phyloP scores from a whole-genome alignment of 2,329 filamentous ascomycete species.

The Cordyceps javanica region DNA sequence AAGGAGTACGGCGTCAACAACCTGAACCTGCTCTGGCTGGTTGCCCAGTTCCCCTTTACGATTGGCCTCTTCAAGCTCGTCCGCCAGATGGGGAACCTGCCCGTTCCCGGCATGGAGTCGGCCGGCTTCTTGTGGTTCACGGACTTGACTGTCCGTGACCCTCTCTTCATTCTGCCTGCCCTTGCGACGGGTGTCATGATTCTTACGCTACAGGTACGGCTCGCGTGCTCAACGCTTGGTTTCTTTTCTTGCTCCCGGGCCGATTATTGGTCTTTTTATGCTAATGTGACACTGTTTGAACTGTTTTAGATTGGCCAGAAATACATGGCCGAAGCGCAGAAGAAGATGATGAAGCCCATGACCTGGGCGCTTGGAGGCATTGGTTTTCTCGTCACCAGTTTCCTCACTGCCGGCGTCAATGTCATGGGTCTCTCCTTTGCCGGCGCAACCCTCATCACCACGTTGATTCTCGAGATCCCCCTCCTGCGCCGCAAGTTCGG shows the following conservation, averaged over 20 bases:
- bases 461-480: conserved; percentile 31
- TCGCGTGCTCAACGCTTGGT: no score
- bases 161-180: conserved; percentile 67
- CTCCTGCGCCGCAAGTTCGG: conserved; percentile 31
- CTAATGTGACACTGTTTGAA: background rate
- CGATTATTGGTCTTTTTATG: background rate
- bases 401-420: conserved; percentile 43
- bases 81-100: conserved; percentile 66
- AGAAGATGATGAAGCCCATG: conserved; percentile 35
- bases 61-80: conserved; percentile 77
- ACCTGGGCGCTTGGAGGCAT: conserved; percentile 37
- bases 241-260: background rate
- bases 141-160: conserved; percentile 72
- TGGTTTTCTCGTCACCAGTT: conserved; percentile 39
- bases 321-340: conserved; percentile 19
- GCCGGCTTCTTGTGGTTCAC: conserved; percentile 72
- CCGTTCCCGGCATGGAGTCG: conserved; percentile 69
- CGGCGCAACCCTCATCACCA: conserved; percentile 30
- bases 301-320: conserved; percentile 29
- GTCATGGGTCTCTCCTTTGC: conserved; percentile 40
- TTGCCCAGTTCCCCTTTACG: conserved; percentile 57
- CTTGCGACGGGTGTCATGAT: conserved; percentile 51
- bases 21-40: conserved; percentile 30
- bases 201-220: conserved; percentile 48
- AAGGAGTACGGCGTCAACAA: conserved; percentile 30